Conservation (phyloP, 2,329 filamentous ascomycete species). For the Aspergillus calidoustus region DNA sequence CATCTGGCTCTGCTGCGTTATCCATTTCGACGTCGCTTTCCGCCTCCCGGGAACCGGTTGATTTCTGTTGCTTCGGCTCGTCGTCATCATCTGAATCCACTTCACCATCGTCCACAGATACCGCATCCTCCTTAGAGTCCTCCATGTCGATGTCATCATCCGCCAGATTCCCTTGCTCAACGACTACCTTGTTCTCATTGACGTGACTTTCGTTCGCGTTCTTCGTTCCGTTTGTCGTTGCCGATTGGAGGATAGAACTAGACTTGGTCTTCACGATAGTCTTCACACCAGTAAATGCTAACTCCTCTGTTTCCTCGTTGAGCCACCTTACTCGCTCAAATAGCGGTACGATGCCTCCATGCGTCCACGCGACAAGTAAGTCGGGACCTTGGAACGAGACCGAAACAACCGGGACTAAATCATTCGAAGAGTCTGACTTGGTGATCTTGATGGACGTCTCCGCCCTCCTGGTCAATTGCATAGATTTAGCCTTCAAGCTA, state of each 20-base stretch:
- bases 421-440: constrained; percentile 45
- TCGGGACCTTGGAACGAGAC: constrained; percentile 52
- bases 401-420: constrained; percentile 48
- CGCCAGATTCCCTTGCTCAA: constrained; percentile 54
- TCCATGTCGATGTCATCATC: constrained; percentile 50
- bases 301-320: constrained; percentile 48
- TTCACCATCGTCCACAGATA: constrained; percentile 31
- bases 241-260: constrained; percentile 49
- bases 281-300: constrained; percentile 50
- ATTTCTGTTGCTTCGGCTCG: constrained; percentile 26
- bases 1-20: constrained; percentile 41
- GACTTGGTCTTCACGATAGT: constrained; percentile 51
- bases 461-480: constrained; percentile 50
- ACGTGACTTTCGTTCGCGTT: constrained; percentile 56
- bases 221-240: constrained; percentile 59
- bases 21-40: constrained; percentile 38
- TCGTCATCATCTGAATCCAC: constrained; percentile 28
- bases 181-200: constrained; percentile 61
- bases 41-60: constrained; percentile 23
- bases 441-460: constrained; percentile 52
- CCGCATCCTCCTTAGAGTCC: constrained; percentile 44
- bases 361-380: constrained; percentile 53
- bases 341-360: constrained; percentile 54
- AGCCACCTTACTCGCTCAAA: constrained; percentile 56
- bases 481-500: constrained; percentile 51